Conservation (phyloP, 2,329 filamentous ascomycete genomes). For the Cadophora sp. region DNA sequence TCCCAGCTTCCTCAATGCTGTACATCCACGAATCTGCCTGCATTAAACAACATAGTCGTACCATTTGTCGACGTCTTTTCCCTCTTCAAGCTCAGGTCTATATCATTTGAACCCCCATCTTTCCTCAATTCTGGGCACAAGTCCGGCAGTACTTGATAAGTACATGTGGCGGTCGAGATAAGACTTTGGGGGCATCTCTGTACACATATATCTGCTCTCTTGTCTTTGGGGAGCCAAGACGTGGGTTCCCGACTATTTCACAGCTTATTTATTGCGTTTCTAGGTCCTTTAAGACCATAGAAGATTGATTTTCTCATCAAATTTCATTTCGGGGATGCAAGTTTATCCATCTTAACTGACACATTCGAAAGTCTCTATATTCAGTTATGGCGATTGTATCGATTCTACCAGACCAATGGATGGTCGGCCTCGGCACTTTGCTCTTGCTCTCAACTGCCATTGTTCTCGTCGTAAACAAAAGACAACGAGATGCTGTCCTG, state of each 20-base stretch:
- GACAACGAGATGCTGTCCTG: constrained; percentile 36
- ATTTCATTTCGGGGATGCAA: background rate
- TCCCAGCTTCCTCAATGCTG: constrained; percentile 1
- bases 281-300: no score
- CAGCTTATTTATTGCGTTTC: background rate
- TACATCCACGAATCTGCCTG: background rate
- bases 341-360: background rate
- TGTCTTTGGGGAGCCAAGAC: background rate
- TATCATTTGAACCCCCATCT: constrained; percentile 3
- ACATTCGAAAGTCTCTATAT: background rate
- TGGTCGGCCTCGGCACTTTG: constrained; percentile 36
- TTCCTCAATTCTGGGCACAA: constrained; percentile 14
- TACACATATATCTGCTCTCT: constrained; percentile 8
- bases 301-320: background rate
- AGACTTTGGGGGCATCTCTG: background rate
- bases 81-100: constrained; percentile 24
- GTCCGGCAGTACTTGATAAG: constrained; percentile 14
- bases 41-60: constrained; percentile 17
- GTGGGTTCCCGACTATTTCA: background rate
- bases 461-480: constrained; percentile 35
- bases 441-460: constrained; percentile 34
- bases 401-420: constrained; percentile 34
- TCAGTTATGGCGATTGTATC: constrained; percentile 31
- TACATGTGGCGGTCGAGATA: constrained; percentile 15
- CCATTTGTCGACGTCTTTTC: constrained; percentile 22